phyloP scores from a whole-genome alignment of 371 early-diverging fungal species.

The Choanephora cucurbitarum region DNA sequence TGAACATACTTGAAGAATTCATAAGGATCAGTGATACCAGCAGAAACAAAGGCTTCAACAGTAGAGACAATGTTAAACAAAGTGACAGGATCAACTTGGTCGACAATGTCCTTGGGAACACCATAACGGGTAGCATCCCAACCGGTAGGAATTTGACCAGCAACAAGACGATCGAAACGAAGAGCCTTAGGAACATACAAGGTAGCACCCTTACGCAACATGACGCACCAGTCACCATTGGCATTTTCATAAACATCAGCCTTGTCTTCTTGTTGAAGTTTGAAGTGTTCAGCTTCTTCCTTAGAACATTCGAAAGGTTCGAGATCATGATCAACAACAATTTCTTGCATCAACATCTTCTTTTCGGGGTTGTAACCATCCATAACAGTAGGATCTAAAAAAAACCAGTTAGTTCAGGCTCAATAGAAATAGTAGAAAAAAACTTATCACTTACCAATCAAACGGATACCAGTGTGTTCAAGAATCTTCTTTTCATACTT shows the following conservation, averaged over 20 bases:
- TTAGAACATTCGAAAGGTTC: slow-evolving; percentile 88
- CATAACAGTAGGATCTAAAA: slow-evolving; percentile 79
- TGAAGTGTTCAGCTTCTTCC: slow-evolving; percentile 93
- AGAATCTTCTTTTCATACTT: slow-evolving; percentile 92
- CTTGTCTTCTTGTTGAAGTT: slow-evolving; percentile 83
- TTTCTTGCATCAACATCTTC: slow-evolving; percentile 90
- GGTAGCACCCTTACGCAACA: slow-evolving; percentile 85
- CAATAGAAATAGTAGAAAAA: slow-evolving; percentile 16
- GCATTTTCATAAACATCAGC: slow-evolving; percentile 78
- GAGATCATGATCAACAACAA: slow-evolving; percentile 89
- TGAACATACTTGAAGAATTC: slow-evolving; percentile 97
- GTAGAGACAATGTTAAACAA: slow-evolving; percentile 89
- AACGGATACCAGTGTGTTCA: slow-evolving; percentile 93
- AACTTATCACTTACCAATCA: slow-evolving; percentile 65
- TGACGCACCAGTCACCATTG: slow-evolving; percentile 77
- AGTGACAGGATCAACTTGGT: slow-evolving; percentile 91
- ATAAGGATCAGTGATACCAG: slow-evolving; percentile 96
- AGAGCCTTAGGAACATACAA: slow-evolving; percentile 94
- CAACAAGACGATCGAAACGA: slow-evolving; percentile 91
- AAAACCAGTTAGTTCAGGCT: background rate
- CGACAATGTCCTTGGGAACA: slow-evolving; percentile 90
- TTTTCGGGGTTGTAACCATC: slow-evolving; percentile 90
- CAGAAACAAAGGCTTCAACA: slow-evolving; percentile 89
- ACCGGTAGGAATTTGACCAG: slow-evolving; percentile 95
- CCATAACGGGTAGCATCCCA: slow-evolving; percentile 94